Base-by-base conservation (phyloP, 2,329 filamentous ascomycete genomes). In the Penicillium sp. region DNA sequence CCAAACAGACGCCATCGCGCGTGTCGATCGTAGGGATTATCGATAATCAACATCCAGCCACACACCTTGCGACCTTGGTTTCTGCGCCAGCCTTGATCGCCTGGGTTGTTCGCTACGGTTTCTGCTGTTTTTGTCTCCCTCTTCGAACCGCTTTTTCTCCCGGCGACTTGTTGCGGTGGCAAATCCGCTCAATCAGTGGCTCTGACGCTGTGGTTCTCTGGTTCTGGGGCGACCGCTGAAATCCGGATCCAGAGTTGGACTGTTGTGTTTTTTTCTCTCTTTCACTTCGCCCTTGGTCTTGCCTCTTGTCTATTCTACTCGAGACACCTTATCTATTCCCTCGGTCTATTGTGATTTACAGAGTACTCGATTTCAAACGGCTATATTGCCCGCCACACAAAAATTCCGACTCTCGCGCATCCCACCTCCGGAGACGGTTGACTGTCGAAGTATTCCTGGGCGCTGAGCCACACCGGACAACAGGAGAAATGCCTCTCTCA, bases 401-500 rank as follows among this genome's bases (percentile, higher is more conserved):
- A 36, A 33, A 38, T 40, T 33, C 23, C 18, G 25, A 36, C 36
- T 20, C 4, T 20, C 9, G 19, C 11, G 10, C 13, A 17, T 7
- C 20, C 14, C 17, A 25, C 34, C 25, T 8, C 13, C 25, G 14
- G 7, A 32, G 25, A 4, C 23, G n/a, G n/a, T 16, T 25, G 26
- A 25, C 25, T 25, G 23, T 23, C 7, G 36, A 44, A 38, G 15
- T 25, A 11, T 11, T 19, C 11, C 5, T 6, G 4, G 5, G 23
- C 20, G 11, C 36, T 39, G 16, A 19, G 16, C 25, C 17, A 31
- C 30, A 33, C 7, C 23, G 7, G 27, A n/a, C 34, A 32, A 32
- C 13, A 13, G 8, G 10, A 25, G 58, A 46, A 36, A 70, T 71
- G 68, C 65, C 68, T 33, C 56, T 68, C 17, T 66, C 68, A 29